Conservation (phyloP, 208 protist genomes). For the Leishmania mexicana region DNA sequence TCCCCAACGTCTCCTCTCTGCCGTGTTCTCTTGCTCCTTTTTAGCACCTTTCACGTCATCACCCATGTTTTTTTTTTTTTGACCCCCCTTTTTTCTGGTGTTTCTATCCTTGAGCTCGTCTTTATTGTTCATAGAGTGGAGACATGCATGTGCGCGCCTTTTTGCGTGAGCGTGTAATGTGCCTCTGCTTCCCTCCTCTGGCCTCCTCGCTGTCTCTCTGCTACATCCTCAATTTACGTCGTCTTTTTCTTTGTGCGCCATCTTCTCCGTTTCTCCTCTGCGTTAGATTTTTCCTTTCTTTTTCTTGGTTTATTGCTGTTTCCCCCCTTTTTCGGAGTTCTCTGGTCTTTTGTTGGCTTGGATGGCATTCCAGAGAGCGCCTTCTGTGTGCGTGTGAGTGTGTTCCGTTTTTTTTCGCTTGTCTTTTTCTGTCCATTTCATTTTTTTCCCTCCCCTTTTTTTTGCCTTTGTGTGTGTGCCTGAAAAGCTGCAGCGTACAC, state of each 20-base stretch:
- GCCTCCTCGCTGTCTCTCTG: background rate
- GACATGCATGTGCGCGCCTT: background rate
- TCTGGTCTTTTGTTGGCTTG: background rate
- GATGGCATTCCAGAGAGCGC: too few relatives aligned
- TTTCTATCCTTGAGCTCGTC: background rate
- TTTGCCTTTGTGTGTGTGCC: background rate
- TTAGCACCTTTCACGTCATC: background rate
- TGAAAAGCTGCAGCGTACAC: too few relatives aligned
- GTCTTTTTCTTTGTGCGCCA: background rate
- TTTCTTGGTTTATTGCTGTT: background rate
- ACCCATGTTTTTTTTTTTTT: background rate
- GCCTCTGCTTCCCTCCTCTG: background rate
- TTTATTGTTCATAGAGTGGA: background rate
- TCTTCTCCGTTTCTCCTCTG: background rate
- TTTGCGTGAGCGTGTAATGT: background rate
- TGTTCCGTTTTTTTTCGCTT: too few relatives aligned
- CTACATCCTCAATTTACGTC: background rate
- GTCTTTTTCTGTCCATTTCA: too few relatives aligned
- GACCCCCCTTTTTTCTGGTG: background rate
- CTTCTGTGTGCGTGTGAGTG: too few relatives aligned
- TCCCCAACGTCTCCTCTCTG: background rate
- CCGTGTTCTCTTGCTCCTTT: background rate
- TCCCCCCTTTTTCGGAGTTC: background rate
- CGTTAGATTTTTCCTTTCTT: background rate
- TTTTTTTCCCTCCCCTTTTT: background rate